Base-by-base conservation (phyloP, 2,329 filamentous ascomycete genomes). In the Sarocladium brachiariae region DNA sequence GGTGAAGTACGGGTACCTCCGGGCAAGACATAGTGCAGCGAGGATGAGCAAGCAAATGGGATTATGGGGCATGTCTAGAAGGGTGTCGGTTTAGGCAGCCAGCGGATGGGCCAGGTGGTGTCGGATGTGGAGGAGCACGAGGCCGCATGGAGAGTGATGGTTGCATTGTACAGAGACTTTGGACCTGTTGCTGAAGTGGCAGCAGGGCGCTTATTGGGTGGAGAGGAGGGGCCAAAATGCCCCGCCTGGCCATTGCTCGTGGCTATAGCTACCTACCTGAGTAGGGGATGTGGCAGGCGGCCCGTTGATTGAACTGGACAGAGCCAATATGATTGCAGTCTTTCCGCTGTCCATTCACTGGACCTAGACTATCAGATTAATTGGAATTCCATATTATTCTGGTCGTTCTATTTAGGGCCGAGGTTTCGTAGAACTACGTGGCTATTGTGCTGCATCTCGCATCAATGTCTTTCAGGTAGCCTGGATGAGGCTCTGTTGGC, bases 81-180 rank as follows among this genome's bases (percentile, higher is more conserved):
- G 43, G 39, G 39, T 9, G 39, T 45, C 43, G 43, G 16, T 33
- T 47, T 47, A 47, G 43, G 43, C 43, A 47, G 16, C 27, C 16
- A n/a, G 25, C 8, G 25, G 33, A 3, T n/a, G 7, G 11, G 4
- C 25, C 13, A 25, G 10, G 39, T 43, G 21, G 39, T 43, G 39
- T 43, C 27, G 39, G 21, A 43, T 43, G 39, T 43, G 43, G 43
- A 30, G 24, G 25, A 25, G 24, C 39, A 19, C 25, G 11, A 47
- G 27, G 24, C 43, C 19, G 25, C 33, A 25, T 23, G 27, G 16
- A 30, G 24, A 25, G 27, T 25, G 43, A 23, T 47, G 27, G 24
- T 18, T 18, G 24, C 24, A 30, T 31, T 31, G 43, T 47, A 47
- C 39, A 47, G 43, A 31, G 43, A 47, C 43, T 47, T 30, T 19